Base-by-base conservation (phyloP, 1,139 yeast species). In the Saccharomyces pastorianus region DNA sequence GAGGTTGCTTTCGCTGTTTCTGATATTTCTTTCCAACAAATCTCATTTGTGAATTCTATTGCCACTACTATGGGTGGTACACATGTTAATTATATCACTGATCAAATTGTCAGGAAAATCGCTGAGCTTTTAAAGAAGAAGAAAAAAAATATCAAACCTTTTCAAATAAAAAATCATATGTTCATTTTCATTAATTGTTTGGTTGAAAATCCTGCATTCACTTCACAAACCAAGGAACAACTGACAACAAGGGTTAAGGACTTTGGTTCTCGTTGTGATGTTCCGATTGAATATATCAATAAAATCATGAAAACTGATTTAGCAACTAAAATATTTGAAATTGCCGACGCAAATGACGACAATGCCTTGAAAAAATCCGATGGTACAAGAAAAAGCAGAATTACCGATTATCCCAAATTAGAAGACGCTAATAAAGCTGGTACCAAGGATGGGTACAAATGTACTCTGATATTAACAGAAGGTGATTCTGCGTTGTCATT, bases 361-460 rank as follows among this genome's bases (percentile, higher is more conserved):
- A 88, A 84, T 65, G 95, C 91, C 2, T 73, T 93, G 61, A 88
- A 86, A 66, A 90, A 87, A 67, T 87, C 88, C 13, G 99, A 95
- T 69, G 98, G 97, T 54, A 77, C 87, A 31, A 83, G 83, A 62
- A 88, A 88, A 67, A 82, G 79, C 64, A 83, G 99, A 73, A 83
- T 95, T 58, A 91, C 96, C 51, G 95, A 91, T 49, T 87, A 87
- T 68, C 88, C 88, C 9, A 93, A 93, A 70, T 79, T 95, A 55
- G 96, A 88, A 59, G 99, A 95, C 74, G 99, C 99, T 1, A 91
- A 91, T 68, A 88, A 81, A 66, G 99, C 99, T 0, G 99, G 99
- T 57, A 91, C 99, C 0, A 82, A 79, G 60, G 96, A 91, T 42
- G 96, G 98, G 26, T 79, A 84, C 64, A 87, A 89, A 67, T 91